Base-by-base conservation (phyloP, 106 monocot species). In the Dendrobium officinale region DNA sequence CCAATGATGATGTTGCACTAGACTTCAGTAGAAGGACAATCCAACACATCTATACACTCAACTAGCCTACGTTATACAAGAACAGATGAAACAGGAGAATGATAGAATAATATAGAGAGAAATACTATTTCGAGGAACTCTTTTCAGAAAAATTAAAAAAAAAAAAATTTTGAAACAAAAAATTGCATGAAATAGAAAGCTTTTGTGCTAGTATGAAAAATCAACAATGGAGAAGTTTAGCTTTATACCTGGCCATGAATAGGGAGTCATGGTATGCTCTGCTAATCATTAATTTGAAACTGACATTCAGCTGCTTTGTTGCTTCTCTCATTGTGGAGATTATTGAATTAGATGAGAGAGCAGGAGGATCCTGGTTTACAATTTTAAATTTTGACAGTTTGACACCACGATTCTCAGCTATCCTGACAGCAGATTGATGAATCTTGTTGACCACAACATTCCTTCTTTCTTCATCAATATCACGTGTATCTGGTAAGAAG, bases 221-320 rank as follows among this genome's bases (percentile, higher is more conserved):
- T 70, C 1, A 31, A 33, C 15, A 33, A 74, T 42, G 44, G 43
- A 74, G 43, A 74, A 43, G 74, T 44, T 22, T 6, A 76, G 11
- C 9, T 19, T 24, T 51, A 77, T 84, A 98, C 98, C 98, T 98
- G 80, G 95, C 92, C 98, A 98, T 98, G 86, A 98, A 98, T 55
- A 98, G 84, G 3, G 98, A 98, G 86, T 98, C 98, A 79, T 98
- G 98, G 75, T 98, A 98, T 31, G 98, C 98, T 88, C 98, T 87
- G 78, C 98, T 98, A 40, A 98, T 98, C 98, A 98, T 95, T 41
- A 86, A 67, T 78, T 89, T 94, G 48, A 85, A 85, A 79, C 75
- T 83, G 11, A 98, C 91, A 67, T 98, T 92, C 84, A 93, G 85
- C 77, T 89, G 81, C 59, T 82, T 55, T 31, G 91, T 54, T 20